Conservation (phyloP, 2,329 filamentous ascomycete genomes). For the Ambrosiella xylebori region DNA sequence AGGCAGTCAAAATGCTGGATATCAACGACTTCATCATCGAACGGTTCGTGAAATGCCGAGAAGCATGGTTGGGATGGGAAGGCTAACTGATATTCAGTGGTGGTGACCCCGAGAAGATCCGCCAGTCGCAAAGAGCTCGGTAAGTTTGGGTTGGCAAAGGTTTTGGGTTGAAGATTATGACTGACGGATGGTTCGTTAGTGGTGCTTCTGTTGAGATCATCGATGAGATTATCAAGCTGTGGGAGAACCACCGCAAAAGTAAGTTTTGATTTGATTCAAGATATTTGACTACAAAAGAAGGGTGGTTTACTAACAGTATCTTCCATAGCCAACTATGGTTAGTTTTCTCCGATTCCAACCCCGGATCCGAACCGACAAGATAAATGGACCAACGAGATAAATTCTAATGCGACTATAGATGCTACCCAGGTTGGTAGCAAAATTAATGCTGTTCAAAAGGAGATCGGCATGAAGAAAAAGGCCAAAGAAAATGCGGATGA, state of each 20-base stretch:
- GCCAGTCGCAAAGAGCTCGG: constrained; percentile 74
- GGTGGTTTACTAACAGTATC: constrained; percentile 4
- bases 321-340: constrained; percentile 11
- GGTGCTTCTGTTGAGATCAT: constrained; percentile 61
- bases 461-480: constrained; percentile 87
- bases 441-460: constrained; percentile 80
- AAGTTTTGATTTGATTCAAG: constrained; percentile 16
- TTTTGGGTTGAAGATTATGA: neutral
- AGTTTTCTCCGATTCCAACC: constrained; percentile 3
- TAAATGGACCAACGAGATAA: neutral
- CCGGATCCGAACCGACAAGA: neutral
- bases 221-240: constrained; percentile 77
- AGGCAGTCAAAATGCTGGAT: constrained; percentile 44
- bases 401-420: constrained; percentile 16
- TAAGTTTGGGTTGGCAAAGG: constrained; percentile 22
- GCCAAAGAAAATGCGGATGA: constrained; percentile 77
- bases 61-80: neutral
- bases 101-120: constrained; percentile 79
- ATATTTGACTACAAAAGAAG: neutral
- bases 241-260: constrained; percentile 70
- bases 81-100: constrained; percentile 31
- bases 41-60: constrained; percentile 20
- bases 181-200: constrained; percentile 5
- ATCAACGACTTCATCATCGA: constrained; percentile 65
- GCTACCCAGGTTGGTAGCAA: constrained; percentile 65